A percentile compares a stretch with the other conserved stretches of the same genome.
Evolutionary conservation across 2,329 filamentous ascomycete genomes (phyloP).

Genomic region (Beauveria bassiana): DNA sequence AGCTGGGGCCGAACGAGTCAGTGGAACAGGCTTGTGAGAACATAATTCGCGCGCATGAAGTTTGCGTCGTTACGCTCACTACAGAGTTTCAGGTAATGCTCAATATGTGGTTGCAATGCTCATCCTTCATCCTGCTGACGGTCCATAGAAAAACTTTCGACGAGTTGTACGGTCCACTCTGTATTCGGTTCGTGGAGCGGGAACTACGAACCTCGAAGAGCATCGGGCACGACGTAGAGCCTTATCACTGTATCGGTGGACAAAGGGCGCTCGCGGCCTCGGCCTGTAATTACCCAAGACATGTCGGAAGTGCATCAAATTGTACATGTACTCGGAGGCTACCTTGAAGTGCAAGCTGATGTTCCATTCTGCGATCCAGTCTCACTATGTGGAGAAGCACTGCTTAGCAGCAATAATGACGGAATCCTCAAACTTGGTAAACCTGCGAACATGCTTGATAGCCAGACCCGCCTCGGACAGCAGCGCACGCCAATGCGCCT

Average conservation of each 20-base stretch:
- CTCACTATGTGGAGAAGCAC: background rate
- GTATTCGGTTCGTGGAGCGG: slow-evolving; percentile 36
- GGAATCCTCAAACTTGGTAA: slow-evolving; percentile 17
- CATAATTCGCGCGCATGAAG: slow-evolving; percentile 42
- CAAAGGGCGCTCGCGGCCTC: slow-evolving; percentile 27
- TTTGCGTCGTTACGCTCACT: slow-evolving; percentile 40
- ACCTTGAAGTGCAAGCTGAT: background rate
- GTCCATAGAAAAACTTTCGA: slow-evolving; percentile 42
- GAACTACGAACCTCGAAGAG: slow-evolving; percentile 33
- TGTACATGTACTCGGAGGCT: background rate
- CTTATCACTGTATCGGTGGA: slow-evolving; percentile 48
- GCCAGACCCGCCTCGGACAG: slow-evolving; percentile 16
- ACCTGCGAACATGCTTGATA: slow-evolving; percentile 17
- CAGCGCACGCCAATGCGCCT: slow-evolving; percentile 18
- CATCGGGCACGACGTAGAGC: slow-evolving; percentile 38
- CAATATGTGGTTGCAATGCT: background rate
- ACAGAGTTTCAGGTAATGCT: slow-evolving; percentile 39
- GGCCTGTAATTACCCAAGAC: slow-evolving; percentile 19
- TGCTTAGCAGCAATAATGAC: slow-evolving; percentile 16
- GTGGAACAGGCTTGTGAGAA: slow-evolving; percentile 42
- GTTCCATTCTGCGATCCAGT: background rate
- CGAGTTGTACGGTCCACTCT: slow-evolving; percentile 43
- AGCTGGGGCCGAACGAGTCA: slow-evolving; percentile 35
- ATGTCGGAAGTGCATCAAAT: background rate
- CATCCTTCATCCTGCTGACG: background rate